A percentile compares a stretch with the other conserved stretches of the same genome.
These are phyloP conservation scores for Fusarium tuaranense DNA, from an alignment of 2,329 filamentous ascomycete species.

Conservation along the genomic window DNA sequence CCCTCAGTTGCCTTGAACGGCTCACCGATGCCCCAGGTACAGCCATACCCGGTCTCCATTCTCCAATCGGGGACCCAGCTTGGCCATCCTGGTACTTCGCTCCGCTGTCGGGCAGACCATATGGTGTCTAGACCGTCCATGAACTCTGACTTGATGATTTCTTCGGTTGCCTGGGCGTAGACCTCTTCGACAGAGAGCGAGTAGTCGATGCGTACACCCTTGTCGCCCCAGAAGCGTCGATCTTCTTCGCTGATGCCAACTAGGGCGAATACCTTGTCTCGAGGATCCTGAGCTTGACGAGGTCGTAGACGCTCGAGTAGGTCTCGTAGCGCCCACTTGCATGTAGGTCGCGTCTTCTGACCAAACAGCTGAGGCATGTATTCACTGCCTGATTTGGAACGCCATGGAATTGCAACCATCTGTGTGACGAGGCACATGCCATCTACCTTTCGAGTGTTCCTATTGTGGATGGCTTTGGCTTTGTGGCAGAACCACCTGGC, in stretches of 20 bases:
- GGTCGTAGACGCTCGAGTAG: slow-evolving; percentile 28
- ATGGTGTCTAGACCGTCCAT: slow-evolving; percentile 20
- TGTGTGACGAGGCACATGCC: slow-evolving; percentile 15
- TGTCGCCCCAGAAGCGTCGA: neutral
- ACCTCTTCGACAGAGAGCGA: slow-evolving; percentile 23
- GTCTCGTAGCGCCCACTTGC: slow-evolving; percentile 22
- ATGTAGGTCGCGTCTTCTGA: slow-evolving; percentile 16
- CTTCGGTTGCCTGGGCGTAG: slow-evolving; percentile 21
- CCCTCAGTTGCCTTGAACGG: slow-evolving; percentile 1
- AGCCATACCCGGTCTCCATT: slow-evolving; percentile 27
- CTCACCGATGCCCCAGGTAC: slow-evolving; percentile 26
- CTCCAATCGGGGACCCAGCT: slow-evolving; percentile 39
- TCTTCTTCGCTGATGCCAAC: slow-evolving; percentile 30
- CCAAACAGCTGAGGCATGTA: slow-evolving; percentile 1
- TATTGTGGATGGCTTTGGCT: neutral
- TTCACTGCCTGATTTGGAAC: slow-evolving; percentile 15
- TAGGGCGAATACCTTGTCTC: slow-evolving; percentile 34
- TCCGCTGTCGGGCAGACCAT: slow-evolving; percentile 29
- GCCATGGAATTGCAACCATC: slow-evolving; percentile 31
- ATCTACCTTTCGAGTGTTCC: slow-evolving; percentile 6
- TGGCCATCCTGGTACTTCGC: slow-evolving; percentile 20
- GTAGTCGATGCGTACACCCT: slow-evolving; percentile 21
- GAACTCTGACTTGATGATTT: slow-evolving; percentile 18
- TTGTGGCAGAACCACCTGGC: slow-evolving; percentile 34
- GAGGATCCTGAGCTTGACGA: slow-evolving; percentile 25